These are phyloP conservation scores for Penicillium macrosclerotiorum DNA, from an alignment of 495 filamentous ascomycete genomes.

Conservation along the genomic window DNA sequence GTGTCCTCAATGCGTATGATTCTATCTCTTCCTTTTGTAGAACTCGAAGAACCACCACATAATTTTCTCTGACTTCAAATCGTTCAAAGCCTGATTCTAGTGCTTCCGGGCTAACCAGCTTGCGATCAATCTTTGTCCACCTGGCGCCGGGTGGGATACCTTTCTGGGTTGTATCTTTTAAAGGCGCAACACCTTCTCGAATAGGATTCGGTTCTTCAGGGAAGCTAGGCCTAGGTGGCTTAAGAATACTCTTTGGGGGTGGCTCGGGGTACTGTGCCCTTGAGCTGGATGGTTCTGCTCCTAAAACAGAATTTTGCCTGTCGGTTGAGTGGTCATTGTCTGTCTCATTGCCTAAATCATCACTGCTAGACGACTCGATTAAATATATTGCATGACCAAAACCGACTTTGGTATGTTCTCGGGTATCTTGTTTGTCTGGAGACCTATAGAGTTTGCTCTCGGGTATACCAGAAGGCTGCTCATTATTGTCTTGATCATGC, in stretches of 20 bases:
- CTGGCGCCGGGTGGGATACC: neutral
- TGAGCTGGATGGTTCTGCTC: neutral
- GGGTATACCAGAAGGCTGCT: neutral
- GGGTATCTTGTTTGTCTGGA: neutral
- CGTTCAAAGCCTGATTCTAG: neutral
- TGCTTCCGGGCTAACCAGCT: neutral
- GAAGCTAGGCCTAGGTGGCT: neutral
- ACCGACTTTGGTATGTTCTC: neutral
- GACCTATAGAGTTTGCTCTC: neutral
- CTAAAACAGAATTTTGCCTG: neutral
- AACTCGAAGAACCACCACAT: conserved; percentile 6
- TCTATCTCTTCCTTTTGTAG: conserved; percentile 4
- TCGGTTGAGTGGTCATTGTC: neutral
- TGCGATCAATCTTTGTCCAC: conserved; percentile 9
- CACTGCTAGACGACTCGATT: neutral
- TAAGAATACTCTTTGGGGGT: neutral
- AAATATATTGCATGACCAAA: conserved; percentile 2
- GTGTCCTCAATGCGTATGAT: neutral
- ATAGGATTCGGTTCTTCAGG: conserved; percentile 3
- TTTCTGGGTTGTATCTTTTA: neutral
- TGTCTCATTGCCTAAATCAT: neutral
- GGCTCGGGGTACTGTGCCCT: neutral
- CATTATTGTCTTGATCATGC: neutral
- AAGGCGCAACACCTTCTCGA: conserved; percentile 5
- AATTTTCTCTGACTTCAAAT: neutral